A percentile compares a stretch with the other conserved stretches of the same genome.
Conservation (phyloP, 345 rosid species). For the Melaleuca quinquenervia region DNA sequence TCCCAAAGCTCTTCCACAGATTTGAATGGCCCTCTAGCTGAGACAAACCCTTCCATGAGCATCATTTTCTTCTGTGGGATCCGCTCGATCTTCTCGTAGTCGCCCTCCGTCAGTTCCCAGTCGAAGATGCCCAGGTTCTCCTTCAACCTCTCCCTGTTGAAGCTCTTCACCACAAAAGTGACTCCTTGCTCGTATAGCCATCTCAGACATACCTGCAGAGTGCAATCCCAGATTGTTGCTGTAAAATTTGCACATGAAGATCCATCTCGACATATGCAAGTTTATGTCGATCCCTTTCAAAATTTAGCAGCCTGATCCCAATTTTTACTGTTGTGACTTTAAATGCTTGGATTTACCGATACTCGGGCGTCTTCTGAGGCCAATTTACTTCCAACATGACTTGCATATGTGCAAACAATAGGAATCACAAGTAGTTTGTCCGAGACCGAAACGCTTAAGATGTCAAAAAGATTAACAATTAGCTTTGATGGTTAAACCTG, state of each 20-base stretch:
- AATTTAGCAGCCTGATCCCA: not conserved
- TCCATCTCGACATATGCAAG: not conserved
- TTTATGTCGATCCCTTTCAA: not conserved
- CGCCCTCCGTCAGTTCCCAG: conserved; percentile 4
- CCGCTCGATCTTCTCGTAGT: not conserved
- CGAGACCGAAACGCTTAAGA: not conserved
- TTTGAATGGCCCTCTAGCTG: conserved; percentile 1
- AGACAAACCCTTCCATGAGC: conserved; percentile 1
- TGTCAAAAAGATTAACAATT: not conserved
- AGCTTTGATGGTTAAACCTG: conserved; percentile 28
- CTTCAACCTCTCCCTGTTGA: conserved; percentile 6
- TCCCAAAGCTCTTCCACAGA: conserved; percentile 9
- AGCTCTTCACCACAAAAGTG: conserved; percentile 1
- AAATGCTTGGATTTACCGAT: not conserved
- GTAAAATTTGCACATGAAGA: not conserved
- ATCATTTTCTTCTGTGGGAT: conserved; percentile 1
- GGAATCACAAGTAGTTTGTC: not conserved
- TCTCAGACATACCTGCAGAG: conserved; percentile 2
- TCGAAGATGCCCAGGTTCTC: conserved; percentile 1
- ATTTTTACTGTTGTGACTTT: not conserved
- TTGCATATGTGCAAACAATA: not conserved
- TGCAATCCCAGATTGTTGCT: not conserved
- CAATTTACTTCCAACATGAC: not conserved
- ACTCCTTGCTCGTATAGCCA: conserved; percentile 2
- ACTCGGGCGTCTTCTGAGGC: not conserved